Percentiles rank a stretch among this genome's conserved stretches.
These are phyloP conservation scores for Psilocybe cubensis DNA, from an alignment of 768 basidiomycete genomes.

Conservation along the genomic window DNA sequence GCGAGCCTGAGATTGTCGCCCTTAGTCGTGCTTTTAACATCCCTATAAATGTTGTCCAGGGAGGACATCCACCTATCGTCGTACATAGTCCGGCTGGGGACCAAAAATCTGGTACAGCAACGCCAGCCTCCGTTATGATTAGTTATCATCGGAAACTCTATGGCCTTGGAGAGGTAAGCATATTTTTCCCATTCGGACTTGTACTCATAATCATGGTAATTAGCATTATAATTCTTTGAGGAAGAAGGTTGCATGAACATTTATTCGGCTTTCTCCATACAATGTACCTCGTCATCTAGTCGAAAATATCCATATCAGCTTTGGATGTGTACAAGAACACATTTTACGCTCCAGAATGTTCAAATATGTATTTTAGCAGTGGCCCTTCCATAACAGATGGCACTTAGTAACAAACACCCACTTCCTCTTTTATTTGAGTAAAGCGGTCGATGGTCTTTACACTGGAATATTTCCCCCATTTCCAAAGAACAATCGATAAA, in stretches of 20 bases:
- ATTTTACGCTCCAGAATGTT: too few relatives aligned
- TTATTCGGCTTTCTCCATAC: not conserved
- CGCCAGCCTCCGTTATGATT: conserved; percentile 59
- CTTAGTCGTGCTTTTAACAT: conserved; percentile 79
- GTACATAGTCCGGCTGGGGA: conserved; percentile 65
- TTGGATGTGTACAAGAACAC: too few relatives aligned
- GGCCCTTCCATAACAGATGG: too few relatives aligned
- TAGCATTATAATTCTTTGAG: conserved; percentile 91
- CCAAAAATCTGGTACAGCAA: conserved; percentile 28
- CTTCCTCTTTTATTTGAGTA: not conserved
- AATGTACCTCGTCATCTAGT: not conserved
- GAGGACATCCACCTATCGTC: conserved; percentile 80
- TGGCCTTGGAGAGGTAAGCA: conserved; percentile 90
- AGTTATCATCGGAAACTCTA: conserved; percentile 96
- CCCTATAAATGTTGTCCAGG: conserved; percentile 92
- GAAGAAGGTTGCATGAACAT: not conserved
- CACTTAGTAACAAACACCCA: not conserved
- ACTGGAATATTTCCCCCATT: not conserved
- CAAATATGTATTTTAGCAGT: too few relatives aligned
- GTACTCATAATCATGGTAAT: conserved; percentile 6
- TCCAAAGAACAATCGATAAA: conserved; percentile 12
- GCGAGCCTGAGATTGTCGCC: conserved; percentile 95
- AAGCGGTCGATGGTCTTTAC: not conserved
- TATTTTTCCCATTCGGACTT: not conserved
- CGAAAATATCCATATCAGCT: not conserved